Conservation (phyloP, 495 filamentous ascomycete species). For the Daldinia grandis region DNA sequence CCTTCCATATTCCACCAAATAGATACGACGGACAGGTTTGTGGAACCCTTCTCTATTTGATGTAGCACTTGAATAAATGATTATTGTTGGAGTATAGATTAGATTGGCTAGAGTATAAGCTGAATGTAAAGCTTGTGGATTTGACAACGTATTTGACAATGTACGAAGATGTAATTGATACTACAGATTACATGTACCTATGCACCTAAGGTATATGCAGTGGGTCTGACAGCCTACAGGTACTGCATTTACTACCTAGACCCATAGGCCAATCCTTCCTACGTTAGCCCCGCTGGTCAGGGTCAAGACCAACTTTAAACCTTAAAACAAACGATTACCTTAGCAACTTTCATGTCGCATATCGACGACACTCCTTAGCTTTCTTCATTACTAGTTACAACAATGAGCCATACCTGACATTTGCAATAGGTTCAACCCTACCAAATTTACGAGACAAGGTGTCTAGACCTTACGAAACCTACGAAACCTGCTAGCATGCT, state of each 20-base stretch:
- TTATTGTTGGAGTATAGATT: too few species aligned
- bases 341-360: slow-evolving; percentile 1
- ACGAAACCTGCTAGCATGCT: slow-evolving; percentile 5
- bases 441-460: background rate
- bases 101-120: too few species aligned
- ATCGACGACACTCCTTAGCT: background rate
- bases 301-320: background rate
- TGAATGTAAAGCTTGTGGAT: too few species aligned
- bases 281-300: background rate
- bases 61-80: too few species aligned
- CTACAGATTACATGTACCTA: too few species aligned
- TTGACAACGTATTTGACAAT: too few species aligned
- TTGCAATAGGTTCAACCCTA: background rate
- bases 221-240: too few species aligned
- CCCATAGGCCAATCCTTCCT: background rate
- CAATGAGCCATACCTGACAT: background rate
- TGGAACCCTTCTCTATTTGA: too few species aligned
- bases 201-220: too few species aligned
- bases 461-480: background rate
- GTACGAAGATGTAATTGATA: too few species aligned
- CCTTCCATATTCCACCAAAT: too few species aligned
- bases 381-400: background rate
- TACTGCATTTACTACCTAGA: background rate
- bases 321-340: background rate
- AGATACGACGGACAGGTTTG: too few species aligned